Evolutionary conservation across 768 basidiomycete genomes (phyloP).

Genomic region (Gelatoporia subvermispora): DNA sequence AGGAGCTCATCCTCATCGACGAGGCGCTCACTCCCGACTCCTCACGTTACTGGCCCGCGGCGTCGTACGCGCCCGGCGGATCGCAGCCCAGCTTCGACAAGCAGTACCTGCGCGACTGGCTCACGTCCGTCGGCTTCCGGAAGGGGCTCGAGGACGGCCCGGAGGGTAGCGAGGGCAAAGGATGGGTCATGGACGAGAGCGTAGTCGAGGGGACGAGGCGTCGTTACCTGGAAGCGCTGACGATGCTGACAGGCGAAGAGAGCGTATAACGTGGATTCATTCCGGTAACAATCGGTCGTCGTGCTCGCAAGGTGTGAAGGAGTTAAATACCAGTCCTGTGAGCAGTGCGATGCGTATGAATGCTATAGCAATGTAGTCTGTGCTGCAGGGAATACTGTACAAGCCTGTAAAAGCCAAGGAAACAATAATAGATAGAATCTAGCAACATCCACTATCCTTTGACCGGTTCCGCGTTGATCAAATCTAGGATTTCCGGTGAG

Average conservation of each 20-base stretch:
- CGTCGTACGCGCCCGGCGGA: constrained; percentile 65
- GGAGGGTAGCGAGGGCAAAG: constrained; percentile 57
- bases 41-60: constrained; percentile 91
- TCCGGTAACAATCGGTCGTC: too few relatives aligned
- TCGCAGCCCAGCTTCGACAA: constrained; percentile 93
- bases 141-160: constrained; percentile 78
- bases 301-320: too few relatives aligned
- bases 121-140: constrained; percentile 65
- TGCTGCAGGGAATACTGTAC: constrained; percentile 12
- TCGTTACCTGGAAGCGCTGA: constrained; percentile 76
- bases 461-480: constrained; percentile 57
- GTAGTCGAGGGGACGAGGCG: constrained; percentile 74
- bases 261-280: too few relatives aligned
- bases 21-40: constrained; percentile 98
- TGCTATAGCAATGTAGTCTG: constrained; percentile 9
- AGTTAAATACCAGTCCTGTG: too few relatives aligned
- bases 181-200: constrained; percentile 73
- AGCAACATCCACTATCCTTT: constrained; percentile 23
- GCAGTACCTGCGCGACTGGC: constrained; percentile 91
- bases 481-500: constrained; percentile 32
- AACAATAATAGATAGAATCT: neutral
- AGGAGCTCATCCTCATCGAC: constrained; percentile 81
- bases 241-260: constrained; percentile 35
- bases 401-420: constrained; percentile 10
- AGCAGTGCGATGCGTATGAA: constrained; percentile 6